phyloP scores from a whole-genome alignment of 768 basidiomycete genomes.

The Pulveroboletus sp. region DNA sequence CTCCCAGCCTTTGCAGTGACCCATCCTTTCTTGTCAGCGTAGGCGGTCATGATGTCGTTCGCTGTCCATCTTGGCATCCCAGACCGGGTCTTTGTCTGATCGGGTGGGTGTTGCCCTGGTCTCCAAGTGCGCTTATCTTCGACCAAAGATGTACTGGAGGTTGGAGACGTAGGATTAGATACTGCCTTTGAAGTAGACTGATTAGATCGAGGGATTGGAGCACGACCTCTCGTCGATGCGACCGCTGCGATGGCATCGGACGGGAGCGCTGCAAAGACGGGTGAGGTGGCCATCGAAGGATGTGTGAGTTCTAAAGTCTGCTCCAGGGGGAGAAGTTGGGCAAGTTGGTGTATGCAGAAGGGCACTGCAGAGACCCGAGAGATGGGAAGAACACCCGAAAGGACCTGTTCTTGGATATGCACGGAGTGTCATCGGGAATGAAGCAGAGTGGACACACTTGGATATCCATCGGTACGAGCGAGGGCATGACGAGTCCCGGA shows the following conservation, averaged over 20 bases:
- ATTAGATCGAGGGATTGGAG: not conserved
- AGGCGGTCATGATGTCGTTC: slow-evolving; percentile 76
- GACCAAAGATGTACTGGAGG: slow-evolving; percentile 5
- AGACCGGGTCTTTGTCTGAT: slow-evolving; percentile 8
- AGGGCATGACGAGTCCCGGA: slow-evolving; percentile 91
- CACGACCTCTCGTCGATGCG: not conserved
- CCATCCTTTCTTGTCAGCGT: slow-evolving; percentile 75
- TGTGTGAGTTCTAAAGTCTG: slow-evolving; percentile 55
- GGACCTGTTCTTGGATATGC: slow-evolving; percentile 40
- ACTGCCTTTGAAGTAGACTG: slow-evolving; percentile 1
- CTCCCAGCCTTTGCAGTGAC: slow-evolving; percentile 88
- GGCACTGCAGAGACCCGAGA: slow-evolving; percentile 81
- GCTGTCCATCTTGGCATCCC: slow-evolving; percentile 62
- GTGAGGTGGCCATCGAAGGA: slow-evolving; percentile 33
- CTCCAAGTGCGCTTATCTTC: slow-evolving; percentile 82
- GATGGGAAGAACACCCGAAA: slow-evolving; percentile 70
- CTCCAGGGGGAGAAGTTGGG: slow-evolving; percentile 73
- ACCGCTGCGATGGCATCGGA: not conserved
- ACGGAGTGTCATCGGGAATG: not conserved
- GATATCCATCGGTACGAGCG: slow-evolving; percentile 73
- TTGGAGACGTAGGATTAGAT: not conserved
- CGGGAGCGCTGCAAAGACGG: not conserved
- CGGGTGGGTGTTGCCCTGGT: slow-evolving; percentile 34
- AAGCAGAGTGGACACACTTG: slow-evolving; percentile 44
- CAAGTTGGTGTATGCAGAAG: slow-evolving; percentile 70